These are phyloP conservation scores for Thinopyrum obtusiflorum DNA, from an alignment of 202 grass and related monocot species.

Conservation along the genomic window DNA sequence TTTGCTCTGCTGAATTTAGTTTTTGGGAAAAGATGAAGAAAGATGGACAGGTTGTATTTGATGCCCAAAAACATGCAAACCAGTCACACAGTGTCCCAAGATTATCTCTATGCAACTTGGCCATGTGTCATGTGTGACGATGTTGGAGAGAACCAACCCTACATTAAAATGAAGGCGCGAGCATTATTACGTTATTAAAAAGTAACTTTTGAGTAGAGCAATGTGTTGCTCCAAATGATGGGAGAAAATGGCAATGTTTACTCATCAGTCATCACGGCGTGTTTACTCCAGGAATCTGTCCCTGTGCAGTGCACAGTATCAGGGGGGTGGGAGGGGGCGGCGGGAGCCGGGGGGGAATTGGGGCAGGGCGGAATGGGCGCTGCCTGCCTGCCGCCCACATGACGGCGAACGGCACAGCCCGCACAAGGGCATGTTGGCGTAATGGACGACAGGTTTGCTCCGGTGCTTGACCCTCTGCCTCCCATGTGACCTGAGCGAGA, in stretches of 20 bases:
- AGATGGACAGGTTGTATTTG: background rate
- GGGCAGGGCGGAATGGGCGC: background rate
- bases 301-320: background rate
- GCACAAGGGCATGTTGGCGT: background rate
- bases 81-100: background rate
- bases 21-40: background rate
- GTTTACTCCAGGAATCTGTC: background rate
- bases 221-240: background rate
- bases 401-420: background rate
- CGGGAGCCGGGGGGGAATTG: background rate
- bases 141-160: background rate
- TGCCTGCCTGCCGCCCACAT: constrained; percentile 14
- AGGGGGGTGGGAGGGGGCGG: background rate
- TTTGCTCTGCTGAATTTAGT: background rate
- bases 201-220: background rate
- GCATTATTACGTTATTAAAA: background rate
- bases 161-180: background rate
- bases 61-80: constrained; percentile 24
- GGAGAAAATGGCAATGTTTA: background rate
- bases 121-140: constrained; percentile 13
- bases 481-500: background rate
- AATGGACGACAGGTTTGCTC: background rate
- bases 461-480: background rate
- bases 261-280: background rate
- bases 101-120: background rate